phyloP scores from a whole-genome alignment of 2,329 filamentous ascomycete species.

The Dryadomyces quercus-mongolicae region DNA sequence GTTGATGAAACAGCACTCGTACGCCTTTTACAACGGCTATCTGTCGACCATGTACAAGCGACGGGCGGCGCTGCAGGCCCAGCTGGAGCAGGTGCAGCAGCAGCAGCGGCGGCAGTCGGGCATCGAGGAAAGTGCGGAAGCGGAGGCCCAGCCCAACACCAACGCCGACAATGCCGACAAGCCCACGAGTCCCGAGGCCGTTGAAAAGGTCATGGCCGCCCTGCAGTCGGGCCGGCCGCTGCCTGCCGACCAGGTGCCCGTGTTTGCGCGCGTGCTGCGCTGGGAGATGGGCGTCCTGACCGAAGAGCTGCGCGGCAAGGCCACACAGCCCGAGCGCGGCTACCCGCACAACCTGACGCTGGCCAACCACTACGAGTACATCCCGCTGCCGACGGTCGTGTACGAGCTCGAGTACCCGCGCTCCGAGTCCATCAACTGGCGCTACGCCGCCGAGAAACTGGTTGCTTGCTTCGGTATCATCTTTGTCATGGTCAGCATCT shows the following conservation, averaged over 20 bases:
- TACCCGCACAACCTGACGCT: conserved; percentile 62
- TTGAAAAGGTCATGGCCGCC: conserved; percentile 47
- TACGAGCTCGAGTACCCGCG: conserved; percentile 72
- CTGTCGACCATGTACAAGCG: conserved; percentile 47
- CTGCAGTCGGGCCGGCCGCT: conserved; percentile 50
- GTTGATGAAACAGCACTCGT: conserved; percentile 77
- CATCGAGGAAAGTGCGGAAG: too few species aligned
- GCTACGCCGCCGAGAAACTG: conserved; percentile 61
- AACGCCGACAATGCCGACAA: background rate
- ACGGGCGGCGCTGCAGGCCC: conserved; percentile 28
- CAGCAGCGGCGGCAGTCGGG: conserved; percentile 33
- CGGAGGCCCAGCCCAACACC: too few species aligned
- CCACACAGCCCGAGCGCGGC: conserved; percentile 31
- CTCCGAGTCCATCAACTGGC: conserved; percentile 56
- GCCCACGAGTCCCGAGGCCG: conserved; percentile 11
- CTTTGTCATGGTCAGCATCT: conserved; percentile 68
- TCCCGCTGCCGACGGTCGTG: conserved; percentile 62
- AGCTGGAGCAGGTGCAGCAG: conserved; percentile 44
- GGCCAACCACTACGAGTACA: conserved; percentile 57
- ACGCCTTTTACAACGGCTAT: conserved; percentile 68
- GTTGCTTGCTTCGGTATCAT: conserved; percentile 60
- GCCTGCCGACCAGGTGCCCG: conserved; percentile 46
- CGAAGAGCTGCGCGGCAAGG: conserved; percentile 54
- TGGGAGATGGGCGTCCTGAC: conserved; percentile 53
- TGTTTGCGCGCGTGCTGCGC: conserved; percentile 54